Base-by-base conservation (phyloP, 2,329 filamentous ascomycete genomes). In the Sclerotinia subarctica region DNA sequence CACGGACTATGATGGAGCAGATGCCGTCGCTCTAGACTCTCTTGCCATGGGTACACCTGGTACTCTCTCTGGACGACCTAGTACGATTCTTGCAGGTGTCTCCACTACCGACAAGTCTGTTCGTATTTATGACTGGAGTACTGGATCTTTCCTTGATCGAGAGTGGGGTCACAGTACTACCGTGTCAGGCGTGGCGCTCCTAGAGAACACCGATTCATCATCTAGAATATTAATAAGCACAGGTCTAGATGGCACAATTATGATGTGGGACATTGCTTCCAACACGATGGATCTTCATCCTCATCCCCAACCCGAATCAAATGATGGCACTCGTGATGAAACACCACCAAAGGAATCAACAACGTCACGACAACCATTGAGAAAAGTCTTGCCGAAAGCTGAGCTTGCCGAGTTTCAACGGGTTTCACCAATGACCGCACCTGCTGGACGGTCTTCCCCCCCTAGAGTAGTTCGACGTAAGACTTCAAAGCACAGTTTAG, bases 41-140 rank as follows among this genome's bases (percentile, higher is more conserved):
- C 83, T 99, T 42, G 87, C 88, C 2, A 86, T 89, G 68, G 88
- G 86, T 59, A 80, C 84, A 77, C 74, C 87, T 76, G 80, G 87
- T 74, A 78, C 84, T 70, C 79, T 85, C 79, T 56, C 83, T 78
- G 77, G 87, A 81, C 72, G 74, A 52, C 79, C 84, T 3, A 54
- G 57, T 32, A 86, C 88, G 38, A 85, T 96, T 63, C 84, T 99
- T 64, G 84, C 95, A 24, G 94, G 93, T n/a, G 85, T 95, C 15
- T 97, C 94, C 11, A 94, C 94, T 73, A 97, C 92, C 0, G 95
- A 99, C 78, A 99, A 98, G 77, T 98, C 95, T 0, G 90, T 99
- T 67, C 85, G 95, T 47, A 82, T 99, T 21, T 99, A 99, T 75
- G 92, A 97, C 73, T 83, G 87, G 42, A 88, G 90, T 70, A 88